phyloP scores from a whole-genome alignment of 805 yeast species.

The Saturnispora sanitii region DNA sequence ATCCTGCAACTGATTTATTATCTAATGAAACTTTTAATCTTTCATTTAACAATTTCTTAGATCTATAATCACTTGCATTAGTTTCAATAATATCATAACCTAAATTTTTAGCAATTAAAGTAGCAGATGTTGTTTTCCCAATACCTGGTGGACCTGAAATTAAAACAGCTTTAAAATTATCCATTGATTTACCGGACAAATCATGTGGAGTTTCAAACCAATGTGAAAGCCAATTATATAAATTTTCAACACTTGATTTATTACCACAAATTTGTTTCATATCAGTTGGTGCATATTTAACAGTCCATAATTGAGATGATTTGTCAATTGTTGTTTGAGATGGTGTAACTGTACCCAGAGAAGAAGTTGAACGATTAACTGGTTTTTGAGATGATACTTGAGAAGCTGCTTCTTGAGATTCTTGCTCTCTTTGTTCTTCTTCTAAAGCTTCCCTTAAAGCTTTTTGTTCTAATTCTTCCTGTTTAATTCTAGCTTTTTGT shows the following conservation, averaged over 20 bases:
- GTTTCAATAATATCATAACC: slow-evolving; percentile 71
- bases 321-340: slow-evolving; percentile 20
- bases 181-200: slow-evolving; percentile 48
- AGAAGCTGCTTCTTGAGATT: slow-evolving; percentile 17
- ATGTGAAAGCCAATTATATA: slow-evolving; percentile 62
- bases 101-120: slow-evolving; percentile 54
- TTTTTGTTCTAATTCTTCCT: slow-evolving; percentile 56
- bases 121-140: slow-evolving; percentile 79
- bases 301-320: slow-evolving; percentile 69
- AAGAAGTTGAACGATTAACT: not conserved
- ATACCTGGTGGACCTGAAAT: slow-evolving; percentile 85
- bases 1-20: slow-evolving; percentile 80
- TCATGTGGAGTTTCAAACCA: slow-evolving; percentile 60
- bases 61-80: slow-evolving; percentile 84
- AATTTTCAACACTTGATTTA: slow-evolving; percentile 57
- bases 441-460: slow-evolving; percentile 29
- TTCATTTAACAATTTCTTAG: slow-evolving; percentile 63
- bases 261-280: slow-evolving; percentile 84
- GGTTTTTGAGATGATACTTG: not conserved
- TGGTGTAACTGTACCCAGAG: slow-evolving; percentile 1
- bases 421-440: slow-evolving; percentile 14
- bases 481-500: slow-evolving; percentile 56
- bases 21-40: slow-evolving; percentile 62
- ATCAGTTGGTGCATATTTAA: slow-evolving; percentile 77
- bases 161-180: slow-evolving; percentile 70